Conservation (phyloP, 2,329 filamentous ascomycete genomes). For the Akanthomyces uredinophilus region DNA sequence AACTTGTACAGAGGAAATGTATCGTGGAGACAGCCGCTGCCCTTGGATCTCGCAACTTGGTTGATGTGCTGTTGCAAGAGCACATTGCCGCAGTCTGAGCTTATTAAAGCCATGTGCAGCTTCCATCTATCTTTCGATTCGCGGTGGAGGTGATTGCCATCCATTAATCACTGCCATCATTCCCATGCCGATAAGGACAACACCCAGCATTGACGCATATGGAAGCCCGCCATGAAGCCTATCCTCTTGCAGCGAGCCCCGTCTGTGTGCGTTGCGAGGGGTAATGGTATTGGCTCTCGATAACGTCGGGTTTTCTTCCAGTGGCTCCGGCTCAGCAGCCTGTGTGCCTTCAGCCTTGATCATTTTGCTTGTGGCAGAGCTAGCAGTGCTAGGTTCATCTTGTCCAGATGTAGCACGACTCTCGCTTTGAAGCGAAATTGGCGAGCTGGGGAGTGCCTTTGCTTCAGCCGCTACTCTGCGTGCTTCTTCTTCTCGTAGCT, state of each 20-base stretch:
- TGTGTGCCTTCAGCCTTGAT: not conserved
- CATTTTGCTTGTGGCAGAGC: not conserved
- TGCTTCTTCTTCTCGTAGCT: constrained; percentile 65
- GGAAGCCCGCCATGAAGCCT: constrained; percentile 54
- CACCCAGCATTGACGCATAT: constrained; percentile 76
- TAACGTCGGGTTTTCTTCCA: constrained; percentile 36
- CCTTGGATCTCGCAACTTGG: constrained; percentile 1
- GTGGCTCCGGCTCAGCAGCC: constrained; percentile 26
- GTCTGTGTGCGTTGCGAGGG: constrained; percentile 36
- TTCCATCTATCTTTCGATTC: constrained; percentile 27
- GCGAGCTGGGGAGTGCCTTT: constrained; percentile 34
- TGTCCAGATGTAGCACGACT: constrained; percentile 15
- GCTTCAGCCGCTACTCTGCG: constrained; percentile 39
- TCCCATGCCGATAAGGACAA: constrained; percentile 75
- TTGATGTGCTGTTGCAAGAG: constrained; percentile 12
- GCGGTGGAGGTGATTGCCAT: constrained; percentile 53
- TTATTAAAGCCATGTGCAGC: not conserved
- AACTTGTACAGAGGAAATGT: constrained; percentile 10
- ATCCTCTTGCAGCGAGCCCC: constrained; percentile 37
- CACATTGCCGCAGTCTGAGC: not conserved
- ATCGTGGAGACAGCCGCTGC: constrained; percentile 12
- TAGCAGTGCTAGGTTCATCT: not conserved
- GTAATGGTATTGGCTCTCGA: constrained; percentile 48
- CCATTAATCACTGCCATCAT: constrained; percentile 84
- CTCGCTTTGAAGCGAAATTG: constrained; percentile 20